Base-by-base conservation (phyloP, 148 eudicot genomes). In the Arbutus unedo region DNA sequence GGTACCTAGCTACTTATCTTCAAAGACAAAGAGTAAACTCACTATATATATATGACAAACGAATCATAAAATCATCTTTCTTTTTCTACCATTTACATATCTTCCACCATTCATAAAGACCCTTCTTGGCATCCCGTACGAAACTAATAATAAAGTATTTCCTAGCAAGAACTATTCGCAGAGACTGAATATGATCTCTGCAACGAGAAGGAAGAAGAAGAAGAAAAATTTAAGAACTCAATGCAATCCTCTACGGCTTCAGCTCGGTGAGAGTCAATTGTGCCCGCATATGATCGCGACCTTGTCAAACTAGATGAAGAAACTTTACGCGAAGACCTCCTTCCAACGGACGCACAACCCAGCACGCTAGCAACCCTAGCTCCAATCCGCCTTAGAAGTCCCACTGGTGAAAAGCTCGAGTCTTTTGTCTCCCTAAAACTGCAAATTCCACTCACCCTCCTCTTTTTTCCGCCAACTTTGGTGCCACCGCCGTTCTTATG, bases 191-290 rank as follows among this genome's bases (percentile, higher is more conserved):
- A 79, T 15, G 85, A 82, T 84, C 85, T 74, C 25, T 70, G 83
- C 76, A 87, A 45, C 13, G 78, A 83, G 73, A 72, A 18, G 73
- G 78, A 25, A 25, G 89, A 85, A 43, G 85, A 77, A 6, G 85
- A 83, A 41, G 92, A 88, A 80, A 86, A 86, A 56, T 91, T 89
- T 80, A 91, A 87, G 86, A 91, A 91, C 84, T 91, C 89, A 53
- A 91, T 91, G 68, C 92, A 91, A 51, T 89, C 93, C 76, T 87
- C 89, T 7, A 91, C 82, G 48, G 92, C 92, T 86, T 91, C 91
- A 18, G 92, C 93, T 74, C 88, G 84, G 51, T 89, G 91, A 14
- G 90, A 88, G 82, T 91, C 91, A 43, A 87, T 80, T 0, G 86
- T 77, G 14, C 88, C 86, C 3, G 86, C 89, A 47, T 85, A 89